Evolutionary conservation across 495 filamentous ascomycete genomes (phyloP), one percentile per base, ranked within the genome.

Genomic region (Podospora fimiseda): DNA sequence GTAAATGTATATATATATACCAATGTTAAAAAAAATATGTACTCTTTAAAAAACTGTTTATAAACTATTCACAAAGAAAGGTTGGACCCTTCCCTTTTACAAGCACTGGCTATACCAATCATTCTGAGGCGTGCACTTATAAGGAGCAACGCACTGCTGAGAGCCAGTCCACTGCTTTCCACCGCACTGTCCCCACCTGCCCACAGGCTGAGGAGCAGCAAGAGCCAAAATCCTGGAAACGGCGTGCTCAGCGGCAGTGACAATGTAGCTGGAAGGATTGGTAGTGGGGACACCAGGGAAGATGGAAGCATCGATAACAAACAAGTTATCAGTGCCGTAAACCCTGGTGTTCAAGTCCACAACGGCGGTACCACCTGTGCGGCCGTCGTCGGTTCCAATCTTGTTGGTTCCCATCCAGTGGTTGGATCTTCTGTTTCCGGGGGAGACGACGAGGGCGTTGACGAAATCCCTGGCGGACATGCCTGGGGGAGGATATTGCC

Each of bases 261-360:
- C 77, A 52, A 84, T 83, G 58, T 80, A 75, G 2, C 77, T 70
- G 8, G 75, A 73, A 11, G 81, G 82, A 66, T 85, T 85, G 50
- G 75, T 81, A 8, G 79, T 76, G 20, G 78, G 71, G 51, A 77
- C 75, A 38, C 80, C 80, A 0, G 81, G 81, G 74, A 84, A 84
- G 60, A 85, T 80, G 20, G 74, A 78, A 15, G 74, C 81, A 60
- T 85, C 81, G 22, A 85, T 72, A 11, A 85, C 79, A 55, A 80
- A 81, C 50, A 88, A 69, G 69, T 87, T 88, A 59, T 85, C 79
- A 8, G 78, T 86, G 49, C 85, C 85, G 48, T 84, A 89, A 45
- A 88, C 84, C 65, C 80, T 78, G 48, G 83, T 77, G 73, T 87
- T 77, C 37, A 73, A 67, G 56, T 89, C 85, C n/a, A 89, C 85